Conservation (phyloP, 768 basidiomycete species). For the Tricholoma hemisulphureum region DNA sequence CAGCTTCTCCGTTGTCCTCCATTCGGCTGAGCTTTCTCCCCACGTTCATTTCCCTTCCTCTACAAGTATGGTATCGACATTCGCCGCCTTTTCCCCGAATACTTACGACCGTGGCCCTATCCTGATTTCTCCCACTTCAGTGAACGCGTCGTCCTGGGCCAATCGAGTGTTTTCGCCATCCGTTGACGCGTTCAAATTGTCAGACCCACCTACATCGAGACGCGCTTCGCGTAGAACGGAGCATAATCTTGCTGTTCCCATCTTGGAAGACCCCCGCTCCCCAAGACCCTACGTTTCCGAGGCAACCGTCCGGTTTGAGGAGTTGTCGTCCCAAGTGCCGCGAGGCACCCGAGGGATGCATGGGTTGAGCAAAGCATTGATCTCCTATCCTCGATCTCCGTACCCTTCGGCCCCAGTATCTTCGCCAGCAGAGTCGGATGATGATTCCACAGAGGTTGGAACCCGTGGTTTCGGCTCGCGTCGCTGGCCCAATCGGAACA, state of each 20-base stretch:
- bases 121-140: conserved; percentile 53
- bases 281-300: conserved; percentile 28
- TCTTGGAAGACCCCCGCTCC: conserved; percentile 40
- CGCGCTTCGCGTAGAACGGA: neutral
- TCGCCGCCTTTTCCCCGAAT: conserved; percentile 53
- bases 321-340: conserved; percentile 13
- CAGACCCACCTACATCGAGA: conserved; percentile 29
- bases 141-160: conserved; percentile 54
- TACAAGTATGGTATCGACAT: conserved; percentile 53
- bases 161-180: conserved; percentile 44
- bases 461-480: conserved; percentile 5
- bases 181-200: conserved; percentile 31
- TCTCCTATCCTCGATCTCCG: conserved; percentile 41
- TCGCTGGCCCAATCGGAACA: conserved; percentile 5
- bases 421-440: conserved; percentile 8
- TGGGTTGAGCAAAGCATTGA: conserved; percentile 29
- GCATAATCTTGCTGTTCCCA: conserved; percentile 13
- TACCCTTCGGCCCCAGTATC: conserved; percentile 28
- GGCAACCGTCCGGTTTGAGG: conserved; percentile 11
- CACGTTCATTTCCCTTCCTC: conserved; percentile 71
- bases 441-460: conserved; percentile 14
- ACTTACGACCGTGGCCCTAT: conserved; percentile 68
- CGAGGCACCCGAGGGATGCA: conserved; percentile 15
- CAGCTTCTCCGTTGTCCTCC: conserved; percentile 32
- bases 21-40: conserved; percentile 36